A percentile compares a stretch with the other conserved stretches of the same genome.
phyloP scores from a whole-genome alignment of 1,139 yeast genomes.

The Meyerozyma carpophila region DNA sequence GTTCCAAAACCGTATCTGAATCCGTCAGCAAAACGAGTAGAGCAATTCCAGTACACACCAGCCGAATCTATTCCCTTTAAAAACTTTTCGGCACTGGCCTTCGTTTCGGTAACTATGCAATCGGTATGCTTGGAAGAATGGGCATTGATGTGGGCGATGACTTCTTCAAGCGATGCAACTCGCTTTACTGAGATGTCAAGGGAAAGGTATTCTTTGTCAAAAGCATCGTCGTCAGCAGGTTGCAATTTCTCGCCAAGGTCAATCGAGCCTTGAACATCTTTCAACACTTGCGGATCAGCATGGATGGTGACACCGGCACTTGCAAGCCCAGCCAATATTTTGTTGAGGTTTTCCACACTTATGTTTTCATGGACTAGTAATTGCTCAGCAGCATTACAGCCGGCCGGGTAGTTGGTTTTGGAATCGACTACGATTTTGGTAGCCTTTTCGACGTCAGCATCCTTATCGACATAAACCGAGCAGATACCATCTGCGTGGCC shows the following conservation, averaged over 20 bases:
- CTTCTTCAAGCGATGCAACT: constrained; percentile 56
- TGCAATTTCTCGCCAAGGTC: constrained; percentile 24
- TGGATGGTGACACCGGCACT: constrained; percentile 72
- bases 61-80: constrained; percentile 88
- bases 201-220: constrained; percentile 77
- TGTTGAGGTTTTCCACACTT: constrained; percentile 27
- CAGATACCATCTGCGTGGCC: constrained; percentile 99
- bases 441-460: constrained; percentile 75
- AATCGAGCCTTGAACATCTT: constrained; percentile 33
- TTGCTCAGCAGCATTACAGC: constrained; percentile 95
- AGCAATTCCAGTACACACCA: constrained; percentile 98
- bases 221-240: constrained; percentile 55
- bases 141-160: constrained; percentile 74
- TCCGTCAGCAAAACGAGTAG: constrained; percentile 97
- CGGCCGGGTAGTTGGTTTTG: constrained; percentile 96
- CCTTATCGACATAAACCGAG: constrained; percentile 73
- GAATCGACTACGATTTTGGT: constrained; percentile 72
- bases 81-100: constrained; percentile 66
- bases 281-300: constrained; percentile 35
- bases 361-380: constrained; percentile 60
- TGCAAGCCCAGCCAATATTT: constrained; percentile 43
- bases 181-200: constrained; percentile 72
- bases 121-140: constrained; percentile 98
- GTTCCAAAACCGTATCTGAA: constrained; percentile 98
- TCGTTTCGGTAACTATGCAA: constrained; percentile 74